These are phyloP conservation scores for Cryphonectria nitschkei DNA, from an alignment of 2,329 filamentous ascomycete genomes.

Conservation along the genomic window DNA sequence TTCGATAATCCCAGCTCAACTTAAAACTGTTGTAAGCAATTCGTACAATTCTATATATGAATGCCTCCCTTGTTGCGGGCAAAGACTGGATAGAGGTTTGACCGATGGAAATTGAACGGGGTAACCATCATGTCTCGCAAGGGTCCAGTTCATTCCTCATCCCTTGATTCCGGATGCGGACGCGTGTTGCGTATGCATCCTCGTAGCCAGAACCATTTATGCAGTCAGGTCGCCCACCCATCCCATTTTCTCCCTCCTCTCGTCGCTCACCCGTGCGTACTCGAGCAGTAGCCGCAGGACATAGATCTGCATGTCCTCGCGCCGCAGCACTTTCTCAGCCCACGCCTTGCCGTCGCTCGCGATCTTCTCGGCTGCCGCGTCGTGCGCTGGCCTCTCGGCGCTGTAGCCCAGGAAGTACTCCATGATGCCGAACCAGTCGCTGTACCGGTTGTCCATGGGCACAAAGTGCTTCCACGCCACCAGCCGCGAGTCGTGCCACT, in stretches of 20 bases:
- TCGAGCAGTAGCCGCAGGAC: conserved; percentile 66
- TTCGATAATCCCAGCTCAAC: background rate
- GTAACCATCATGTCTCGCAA: background rate
- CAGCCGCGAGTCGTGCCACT: conserved; percentile 79
- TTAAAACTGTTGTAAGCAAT: background rate
- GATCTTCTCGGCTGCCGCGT: conserved; percentile 65
- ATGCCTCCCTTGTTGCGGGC: background rate
- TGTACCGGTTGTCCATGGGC: conserved; percentile 75
- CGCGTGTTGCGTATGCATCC: no score
- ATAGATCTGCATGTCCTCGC: conserved; percentile 77
- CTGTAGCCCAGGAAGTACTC: conserved; percentile 72
- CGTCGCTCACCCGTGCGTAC: conserved; percentile 61
- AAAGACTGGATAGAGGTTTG: background rate
- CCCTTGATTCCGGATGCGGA: conserved; percentile 3
- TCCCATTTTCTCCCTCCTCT: conserved; percentile 55
- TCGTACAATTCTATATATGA: background rate
- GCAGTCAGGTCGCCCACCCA: conserved; percentile 54
- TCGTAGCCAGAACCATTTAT: conserved; percentile 21
- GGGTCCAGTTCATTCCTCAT: background rate
- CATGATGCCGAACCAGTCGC: conserved; percentile 73
- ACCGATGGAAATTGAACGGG: background rate
- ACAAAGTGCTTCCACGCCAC: conserved; percentile 81
- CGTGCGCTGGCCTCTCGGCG: conserved; percentile 44
- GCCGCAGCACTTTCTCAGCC: conserved; percentile 69
- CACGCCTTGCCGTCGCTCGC: conserved; percentile 68